These are phyloP conservation scores for Scalesia atractyloides DNA, from an alignment of 129 eudicot genomes.

Conservation along the genomic window DNA sequence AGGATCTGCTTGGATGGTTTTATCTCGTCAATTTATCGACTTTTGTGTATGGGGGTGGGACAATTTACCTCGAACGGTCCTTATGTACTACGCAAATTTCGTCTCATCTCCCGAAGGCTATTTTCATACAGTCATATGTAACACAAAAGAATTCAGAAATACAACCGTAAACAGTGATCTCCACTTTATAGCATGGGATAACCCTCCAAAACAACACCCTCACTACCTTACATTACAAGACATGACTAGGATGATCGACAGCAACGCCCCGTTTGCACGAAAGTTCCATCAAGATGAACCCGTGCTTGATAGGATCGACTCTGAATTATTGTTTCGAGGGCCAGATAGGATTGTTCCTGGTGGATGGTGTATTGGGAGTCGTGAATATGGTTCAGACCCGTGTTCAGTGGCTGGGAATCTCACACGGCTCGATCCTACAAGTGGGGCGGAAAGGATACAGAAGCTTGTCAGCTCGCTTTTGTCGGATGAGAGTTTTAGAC, in stretches of 20 bases:
- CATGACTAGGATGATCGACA: slow-evolving; percentile 49
- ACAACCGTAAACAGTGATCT: slow-evolving; percentile 67
- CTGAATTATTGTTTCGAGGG: slow-evolving; percentile 55
- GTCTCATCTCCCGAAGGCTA: slow-evolving; percentile 81
- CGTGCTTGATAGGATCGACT: slow-evolving; percentile 59
- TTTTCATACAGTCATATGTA: slow-evolving; percentile 72
- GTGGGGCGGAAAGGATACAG: slow-evolving; percentile 53
- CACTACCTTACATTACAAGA: slow-evolving; percentile 46
- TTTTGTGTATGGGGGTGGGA: slow-evolving; percentile 80
- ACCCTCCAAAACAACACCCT: slow-evolving; percentile 80
- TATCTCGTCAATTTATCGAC: slow-evolving; percentile 64
- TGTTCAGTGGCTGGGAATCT: slow-evolving; percentile 45
- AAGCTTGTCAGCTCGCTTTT: slow-evolving; percentile 43
- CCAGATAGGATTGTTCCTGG: slow-evolving; percentile 66
- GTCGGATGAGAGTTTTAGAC: slow-evolving; percentile 47
- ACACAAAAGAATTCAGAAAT: slow-evolving; percentile 50
- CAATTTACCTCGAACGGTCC: slow-evolving; percentile 70
- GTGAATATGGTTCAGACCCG: slow-evolving; percentile 66
- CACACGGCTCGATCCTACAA: slow-evolving; percentile 40
- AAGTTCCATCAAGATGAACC: slow-evolving; percentile 61
- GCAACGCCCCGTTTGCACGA: slow-evolving; percentile 67
- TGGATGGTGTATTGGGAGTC: slow-evolving; percentile 61
- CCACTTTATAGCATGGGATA: slow-evolving; percentile 78
- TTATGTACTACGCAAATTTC: slow-evolving; percentile 75
- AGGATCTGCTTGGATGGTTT: slow-evolving; percentile 83